Conservation (phyloP, 441 rosid species). For the Bocquillonia castaneifolia region DNA sequence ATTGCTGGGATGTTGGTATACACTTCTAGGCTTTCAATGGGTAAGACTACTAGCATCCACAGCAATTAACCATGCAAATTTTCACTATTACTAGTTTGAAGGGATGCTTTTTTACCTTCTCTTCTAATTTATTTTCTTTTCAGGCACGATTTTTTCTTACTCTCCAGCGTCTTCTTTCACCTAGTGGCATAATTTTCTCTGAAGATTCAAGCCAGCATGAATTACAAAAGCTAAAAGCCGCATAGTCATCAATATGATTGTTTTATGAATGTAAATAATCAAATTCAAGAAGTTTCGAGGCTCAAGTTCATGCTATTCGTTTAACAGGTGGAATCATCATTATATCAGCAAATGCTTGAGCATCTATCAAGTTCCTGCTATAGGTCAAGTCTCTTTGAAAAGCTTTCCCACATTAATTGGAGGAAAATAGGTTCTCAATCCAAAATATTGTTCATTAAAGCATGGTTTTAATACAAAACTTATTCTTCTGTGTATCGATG, state of each 20-base stretch:
- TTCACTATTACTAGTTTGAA: neutral
- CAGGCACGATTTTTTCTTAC: conserved; percentile 68
- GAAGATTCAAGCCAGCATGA: conserved; percentile 28
- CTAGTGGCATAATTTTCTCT: conserved; percentile 42
- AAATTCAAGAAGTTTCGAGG: neutral
- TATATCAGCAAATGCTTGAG: neutral
- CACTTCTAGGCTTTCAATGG: conserved; percentile 74
- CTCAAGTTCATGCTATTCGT: neutral
- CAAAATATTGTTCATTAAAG: neutral
- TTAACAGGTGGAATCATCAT: neutral
- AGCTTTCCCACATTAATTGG: neutral
- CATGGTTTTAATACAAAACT: neutral
- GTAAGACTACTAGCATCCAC: conserved; percentile 30
- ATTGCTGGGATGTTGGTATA: conserved; percentile 61
- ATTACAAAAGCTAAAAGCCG: conserved; percentile 34
- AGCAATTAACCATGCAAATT: neutral
- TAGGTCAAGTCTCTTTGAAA: neutral
- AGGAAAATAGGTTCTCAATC: neutral
- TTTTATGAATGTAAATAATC: neutral
- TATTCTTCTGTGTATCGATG: no score
- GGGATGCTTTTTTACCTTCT: neutral
- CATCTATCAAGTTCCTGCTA: no score
- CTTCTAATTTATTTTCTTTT: conserved; percentile 19
- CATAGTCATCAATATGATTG: conserved; percentile 19
- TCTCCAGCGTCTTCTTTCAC: conserved; percentile 64